phyloP scores from a whole-genome alignment of 805 yeast genomes.

The Starmerella roubikii region DNA sequence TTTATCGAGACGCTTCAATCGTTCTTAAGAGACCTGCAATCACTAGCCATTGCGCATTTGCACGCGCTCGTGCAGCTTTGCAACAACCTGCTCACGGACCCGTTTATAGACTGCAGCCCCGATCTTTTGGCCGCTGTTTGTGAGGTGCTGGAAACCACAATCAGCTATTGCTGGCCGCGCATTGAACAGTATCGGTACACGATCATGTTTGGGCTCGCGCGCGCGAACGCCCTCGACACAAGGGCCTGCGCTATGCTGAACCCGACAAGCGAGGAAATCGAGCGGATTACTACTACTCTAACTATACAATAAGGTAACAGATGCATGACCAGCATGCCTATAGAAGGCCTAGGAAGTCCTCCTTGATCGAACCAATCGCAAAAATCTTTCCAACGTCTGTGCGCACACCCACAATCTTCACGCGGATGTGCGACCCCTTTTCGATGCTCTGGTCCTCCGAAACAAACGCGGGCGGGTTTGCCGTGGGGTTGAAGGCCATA shows the following conservation, averaged over 20 bases:
- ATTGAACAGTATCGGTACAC: slow-evolving; percentile 21
- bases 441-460: slow-evolving; percentile 90
- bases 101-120: slow-evolving; percentile 20
- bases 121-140: slow-evolving; percentile 14
- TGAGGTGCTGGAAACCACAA: slow-evolving; percentile 8
- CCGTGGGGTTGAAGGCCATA: slow-evolving; percentile 84
- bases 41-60: slow-evolving; percentile 20
- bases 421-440: slow-evolving; percentile 84
- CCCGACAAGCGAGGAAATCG: slow-evolving; percentile 1
- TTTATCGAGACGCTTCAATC: slow-evolving; percentile 10
- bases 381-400: slow-evolving; percentile 94
- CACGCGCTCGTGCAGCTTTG: slow-evolving; percentile 17
- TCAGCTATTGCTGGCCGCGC: slow-evolving; percentile 21
- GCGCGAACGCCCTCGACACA: slow-evolving; percentile 14
- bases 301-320: background rate
- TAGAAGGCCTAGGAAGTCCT: slow-evolving; percentile 87
- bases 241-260: slow-evolving; percentile 8
- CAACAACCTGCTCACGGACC: slow-evolving; percentile 22
- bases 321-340: slow-evolving; percentile 18
- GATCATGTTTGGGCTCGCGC: slow-evolving; percentile 20
- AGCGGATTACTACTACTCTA: background rate
- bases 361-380: slow-evolving; percentile 96
- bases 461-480: slow-evolving; percentile 96
- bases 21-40: slow-evolving; percentile 13
- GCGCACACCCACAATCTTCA: slow-evolving; percentile 92